Base-by-base conservation (phyloP, 352 stramenopile species). In the Pythium sukuiense region DNA sequence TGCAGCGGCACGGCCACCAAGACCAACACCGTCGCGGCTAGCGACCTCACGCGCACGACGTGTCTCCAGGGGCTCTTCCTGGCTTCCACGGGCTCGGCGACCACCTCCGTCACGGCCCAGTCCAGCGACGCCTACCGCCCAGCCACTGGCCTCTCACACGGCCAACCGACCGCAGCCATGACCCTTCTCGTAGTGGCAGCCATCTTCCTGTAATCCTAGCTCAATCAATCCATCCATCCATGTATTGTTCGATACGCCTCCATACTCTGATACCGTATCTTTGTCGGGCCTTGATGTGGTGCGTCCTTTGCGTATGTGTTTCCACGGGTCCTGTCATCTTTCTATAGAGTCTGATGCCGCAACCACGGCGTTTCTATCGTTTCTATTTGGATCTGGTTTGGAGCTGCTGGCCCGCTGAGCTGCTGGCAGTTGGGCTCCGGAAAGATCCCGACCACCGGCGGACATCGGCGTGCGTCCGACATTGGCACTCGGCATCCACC, bases 1-100 rank as follows among this genome's bases (percentile, higher is more conserved):
- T 87, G 78, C 59, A 76, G 60, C 29, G 75, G 68, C 37, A 66
- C 59, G 1, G 58, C 69, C 18, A 63, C 53, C 8, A 80, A 76
- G 46, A 67, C 27, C 32, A 76, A 60, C 18, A 66, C 52, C 58
- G 66, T 82, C 43, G 45, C 69, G 2, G 18, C 30, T 13, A 24
- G 12, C 2, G 26, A 55, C 12, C 35, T 69, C 8, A 18, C 37
- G 45, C 12, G 29, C 6, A 29, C 43, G 24, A 59, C 43, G 27
- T 69, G 62, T 26, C 9, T 69, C 4, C 12, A 59, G 9, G 55
- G 62, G 13, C 33, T 63, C 4, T 27, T 69, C 30, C 32, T 62
- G 13, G 62, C 43, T 1, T 69, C n/a, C 43, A 59, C 62, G 27
- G 55, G 62, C 45, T 16, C 56, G 32, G 45, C 45, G 18, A 67